Base-by-base conservation (phyloP, 1,139 yeast species). In the Meyerozyma guilliermondii region DNA sequence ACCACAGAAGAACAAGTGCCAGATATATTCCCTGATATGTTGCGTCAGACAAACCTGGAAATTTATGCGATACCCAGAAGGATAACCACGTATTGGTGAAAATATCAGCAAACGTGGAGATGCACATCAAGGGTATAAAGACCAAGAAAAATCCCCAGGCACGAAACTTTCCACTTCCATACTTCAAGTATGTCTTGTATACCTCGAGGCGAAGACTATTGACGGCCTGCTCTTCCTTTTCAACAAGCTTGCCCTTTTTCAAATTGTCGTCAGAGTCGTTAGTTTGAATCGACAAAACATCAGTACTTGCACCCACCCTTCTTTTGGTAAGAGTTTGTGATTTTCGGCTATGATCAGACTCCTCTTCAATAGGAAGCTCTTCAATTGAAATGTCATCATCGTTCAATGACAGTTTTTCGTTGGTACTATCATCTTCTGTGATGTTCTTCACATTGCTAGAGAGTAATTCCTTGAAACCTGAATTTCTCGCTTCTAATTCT, bases 1-100 rank as follows among this genome's bases (percentile, higher is more conserved):
- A 75, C 27, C 80, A 70, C 43, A 65, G 55, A 35, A 67, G 49
- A 3, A 71, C 63, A 50, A 68, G 61, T 46, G 56, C 46, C 22
- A 66, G 67, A 48, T 50, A 27, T 46, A 67, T 11, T 61, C 66
- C 45, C 58, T 63, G 46, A 64, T 71, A 61, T 39, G 46, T 38
- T n/a, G 18, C 38, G 35, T 46, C 51, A 40, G 46, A 46, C 17
- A 11, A 5, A 11, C 20, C 13, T n/a, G 39, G 35, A 30, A 49
- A 49, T 27, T 43, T 47, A 36, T 45, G 34, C 4, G 43, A 39
- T 7, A 46, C 39, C 53, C 55, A 51, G 37, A 50, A 51, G 7
- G 53, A 46, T 24, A 51, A 49, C 55, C 55, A 51, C 7, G 49
- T 46, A 28, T 46, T 49, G 11, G 45, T 43, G 39, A 51, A 51